Evolutionary conservation across 106 monocot genomes (phyloP).

Genomic region (Ottelia alismoides): DNA sequence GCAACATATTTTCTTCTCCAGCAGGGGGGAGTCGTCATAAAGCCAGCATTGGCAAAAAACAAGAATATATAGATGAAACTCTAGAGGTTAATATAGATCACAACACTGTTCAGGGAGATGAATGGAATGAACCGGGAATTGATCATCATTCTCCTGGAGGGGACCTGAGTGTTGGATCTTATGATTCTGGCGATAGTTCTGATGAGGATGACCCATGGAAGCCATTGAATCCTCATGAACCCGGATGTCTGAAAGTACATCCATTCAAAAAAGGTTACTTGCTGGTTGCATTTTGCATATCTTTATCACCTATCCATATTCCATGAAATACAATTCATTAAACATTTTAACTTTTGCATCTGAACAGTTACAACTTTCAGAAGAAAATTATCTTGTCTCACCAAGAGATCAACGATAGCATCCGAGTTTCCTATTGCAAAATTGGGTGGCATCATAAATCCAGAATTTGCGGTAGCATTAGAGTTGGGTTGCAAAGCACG

Average conservation of each 20-base stretch:
- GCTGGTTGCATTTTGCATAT: background rate
- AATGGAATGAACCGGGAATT: slow-evolving; percentile 14
- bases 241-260: slow-evolving; percentile 68
- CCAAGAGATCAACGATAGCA: slow-evolving; percentile 13
- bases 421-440: slow-evolving; percentile 81
- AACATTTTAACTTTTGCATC: too few relatives aligned
- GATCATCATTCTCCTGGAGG: slow-evolving; percentile 22
- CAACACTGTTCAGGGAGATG: slow-evolving; percentile 12
- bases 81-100: slow-evolving; percentile 13
- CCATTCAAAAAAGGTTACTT: slow-evolving; percentile 57
- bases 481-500: slow-evolving; percentile 10
- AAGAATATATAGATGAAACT: slow-evolving; percentile 18
- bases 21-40: slow-evolving; percentile 28
- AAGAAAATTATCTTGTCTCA: slow-evolving; percentile 19
- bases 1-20: slow-evolving; percentile 31
- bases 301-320: too few relatives aligned
- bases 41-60: slow-evolving; percentile 22
- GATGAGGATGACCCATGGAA: slow-evolving; percentile 79
- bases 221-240: slow-evolving; percentile 92
- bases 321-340: too few relatives aligned
- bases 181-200: slow-evolving; percentile 30
- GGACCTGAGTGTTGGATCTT: slow-evolving; percentile 22
- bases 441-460: slow-evolving; percentile 29
- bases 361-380: slow-evolving; percentile 44
- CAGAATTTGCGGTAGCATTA: slow-evolving; percentile 34